These are phyloP conservation scores for Ceratorhiza oryzae-sativae DNA, from an alignment of 1,284 basidiomycete genomes.

Conservation along the genomic window DNA sequence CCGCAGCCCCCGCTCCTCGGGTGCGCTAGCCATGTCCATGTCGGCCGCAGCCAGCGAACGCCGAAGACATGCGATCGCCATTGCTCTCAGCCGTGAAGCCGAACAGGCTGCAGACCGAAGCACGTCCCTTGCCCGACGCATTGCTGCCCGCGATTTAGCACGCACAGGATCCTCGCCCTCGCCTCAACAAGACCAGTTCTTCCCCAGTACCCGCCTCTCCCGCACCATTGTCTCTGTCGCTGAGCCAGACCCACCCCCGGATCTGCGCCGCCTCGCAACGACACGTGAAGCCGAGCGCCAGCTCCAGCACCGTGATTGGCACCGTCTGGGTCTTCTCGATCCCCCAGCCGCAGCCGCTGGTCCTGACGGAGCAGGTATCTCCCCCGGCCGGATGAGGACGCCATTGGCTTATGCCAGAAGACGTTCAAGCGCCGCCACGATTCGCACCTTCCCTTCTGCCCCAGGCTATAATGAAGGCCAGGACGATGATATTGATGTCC, in stretches of 20 bases:
- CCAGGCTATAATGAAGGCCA: slow-evolving; percentile 21
- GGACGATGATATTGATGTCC: slow-evolving; percentile 20
- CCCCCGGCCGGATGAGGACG: slow-evolving; percentile 20
- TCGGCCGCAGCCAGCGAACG: neutral
- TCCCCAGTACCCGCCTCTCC: slow-evolving; percentile 21
- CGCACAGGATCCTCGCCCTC: slow-evolving; percentile 1
- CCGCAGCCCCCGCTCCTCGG: neutral
- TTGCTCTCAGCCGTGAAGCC: slow-evolving; percentile 16
- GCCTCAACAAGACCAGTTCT: slow-evolving; percentile 11
- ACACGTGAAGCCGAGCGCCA: slow-evolving; percentile 37
- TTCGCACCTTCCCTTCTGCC: neutral
- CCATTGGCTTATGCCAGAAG: slow-evolving; percentile 16
- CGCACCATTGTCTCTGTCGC: slow-evolving; percentile 27
- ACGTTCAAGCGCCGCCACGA: slow-evolving; percentile 24
- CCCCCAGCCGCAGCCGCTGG: slow-evolving; percentile 13
- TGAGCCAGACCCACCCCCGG: slow-evolving; percentile 32
- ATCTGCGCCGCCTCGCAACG: slow-evolving; percentile 29
- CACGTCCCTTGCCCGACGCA: slow-evolving; percentile 30
- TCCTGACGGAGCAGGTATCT: slow-evolving; percentile 4
- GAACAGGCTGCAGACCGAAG: slow-evolving; percentile 27
- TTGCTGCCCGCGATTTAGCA: slow-evolving; percentile 17
- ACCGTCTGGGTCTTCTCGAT: slow-evolving; percentile 27
- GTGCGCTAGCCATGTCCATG: neutral
- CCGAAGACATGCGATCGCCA: slow-evolving; percentile 7
- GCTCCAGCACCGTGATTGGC: slow-evolving; percentile 34